Evolutionary conservation across 2,329 filamentous ascomycete species (phyloP).

Genomic region (Beauveria medogensis): DNA sequence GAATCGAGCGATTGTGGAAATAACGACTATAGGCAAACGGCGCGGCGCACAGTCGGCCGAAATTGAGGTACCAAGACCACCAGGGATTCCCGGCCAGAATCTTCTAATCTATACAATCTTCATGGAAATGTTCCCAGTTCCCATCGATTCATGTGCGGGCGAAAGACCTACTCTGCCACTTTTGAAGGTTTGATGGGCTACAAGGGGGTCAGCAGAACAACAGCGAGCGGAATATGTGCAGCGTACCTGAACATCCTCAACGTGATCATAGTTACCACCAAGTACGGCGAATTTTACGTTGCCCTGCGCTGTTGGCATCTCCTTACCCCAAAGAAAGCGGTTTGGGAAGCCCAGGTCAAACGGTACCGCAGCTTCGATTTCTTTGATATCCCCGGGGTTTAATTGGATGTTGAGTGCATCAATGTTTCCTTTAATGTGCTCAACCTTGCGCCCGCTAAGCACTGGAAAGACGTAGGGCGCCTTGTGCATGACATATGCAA

Average conservation of each 20-base stretch:
- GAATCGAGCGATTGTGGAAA: not conserved
- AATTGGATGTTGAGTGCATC: constrained; percentile 56
- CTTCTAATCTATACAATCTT: not conserved
- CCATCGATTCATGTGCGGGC: constrained; percentile 23
- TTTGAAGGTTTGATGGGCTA: constrained; percentile 35
- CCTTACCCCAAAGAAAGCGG: constrained; percentile 44
- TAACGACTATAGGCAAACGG: not conserved
- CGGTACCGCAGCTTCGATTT: constrained; percentile 53
- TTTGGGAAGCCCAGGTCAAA: constrained; percentile 63
- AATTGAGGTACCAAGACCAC: not conserved
- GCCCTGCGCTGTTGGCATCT: constrained; percentile 28
- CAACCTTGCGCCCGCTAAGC: constrained; percentile 59
- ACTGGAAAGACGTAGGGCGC: constrained; percentile 66
- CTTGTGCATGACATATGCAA: constrained; percentile 69
- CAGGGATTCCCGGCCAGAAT: too few relatives aligned
- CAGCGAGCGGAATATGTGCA: not conserved
- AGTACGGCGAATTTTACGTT: constrained; percentile 37
- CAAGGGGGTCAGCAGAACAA: not conserved
- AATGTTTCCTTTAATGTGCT: constrained; percentile 63
- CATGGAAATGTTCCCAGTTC: constrained; percentile 19
- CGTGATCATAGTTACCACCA: constrained; percentile 44
- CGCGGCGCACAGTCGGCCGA: not conserved
- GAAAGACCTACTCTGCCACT: constrained; percentile 33
- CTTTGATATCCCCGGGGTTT: constrained; percentile 51
- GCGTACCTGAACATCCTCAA: constrained; percentile 31